Percentiles rank a stretch among this genome's conserved stretches.
These are phyloP conservation scores for Alternaria conjuncta DNA, from an alignment of 2,329 filamentous ascomycete species.

Conservation along the genomic window DNA sequence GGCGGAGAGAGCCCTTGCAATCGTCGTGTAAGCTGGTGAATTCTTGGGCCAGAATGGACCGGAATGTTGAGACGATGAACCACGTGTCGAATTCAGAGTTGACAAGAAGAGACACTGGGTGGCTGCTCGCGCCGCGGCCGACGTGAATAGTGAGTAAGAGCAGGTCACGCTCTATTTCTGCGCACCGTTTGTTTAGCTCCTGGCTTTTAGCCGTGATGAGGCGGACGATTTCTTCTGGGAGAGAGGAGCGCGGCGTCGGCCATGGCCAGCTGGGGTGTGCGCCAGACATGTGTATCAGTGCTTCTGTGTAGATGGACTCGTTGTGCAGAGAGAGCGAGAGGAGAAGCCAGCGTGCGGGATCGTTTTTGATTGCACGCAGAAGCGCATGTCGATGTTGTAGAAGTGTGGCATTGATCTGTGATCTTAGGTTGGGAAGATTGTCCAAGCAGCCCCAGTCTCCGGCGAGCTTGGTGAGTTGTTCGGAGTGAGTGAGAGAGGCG, in stretches of 20 bases:
- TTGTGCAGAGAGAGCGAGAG: slow-evolving; percentile 38
- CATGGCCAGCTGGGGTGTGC: slow-evolving; percentile 33
- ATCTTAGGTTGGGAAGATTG: slow-evolving; percentile 18
- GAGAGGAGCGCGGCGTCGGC: slow-evolving; percentile 9
- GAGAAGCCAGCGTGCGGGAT: slow-evolving; percentile 42
- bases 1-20: slow-evolving; percentile 5
- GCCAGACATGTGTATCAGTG: slow-evolving; percentile 46
- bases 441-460: slow-evolving; percentile 23
- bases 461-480: slow-evolving; percentile 37
- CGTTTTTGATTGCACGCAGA: slow-evolving; percentile 37
- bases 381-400: slow-evolving; percentile 32
- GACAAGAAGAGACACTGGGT: slow-evolving; percentile 1
- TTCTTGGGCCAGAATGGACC: slow-evolving; percentile 33
- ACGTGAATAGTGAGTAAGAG: slow-evolving; percentile 27
- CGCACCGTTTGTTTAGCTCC: slow-evolving; percentile 18
- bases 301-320: slow-evolving; percentile 43
- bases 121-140: neutral
- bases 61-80: slow-evolving; percentile 40
- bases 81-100: slow-evolving; percentile 27
- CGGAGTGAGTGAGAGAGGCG: slow-evolving; percentile 30
- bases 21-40: slow-evolving; percentile 18
- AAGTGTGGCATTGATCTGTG: slow-evolving; percentile 31
- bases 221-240: slow-evolving; percentile 11
- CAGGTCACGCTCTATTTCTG: slow-evolving; percentile 31
- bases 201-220: slow-evolving; percentile 23